Evolutionary conservation across 169 alveolate genomes (phyloP).

Genomic region (Plasmodium yoelii): DNA sequence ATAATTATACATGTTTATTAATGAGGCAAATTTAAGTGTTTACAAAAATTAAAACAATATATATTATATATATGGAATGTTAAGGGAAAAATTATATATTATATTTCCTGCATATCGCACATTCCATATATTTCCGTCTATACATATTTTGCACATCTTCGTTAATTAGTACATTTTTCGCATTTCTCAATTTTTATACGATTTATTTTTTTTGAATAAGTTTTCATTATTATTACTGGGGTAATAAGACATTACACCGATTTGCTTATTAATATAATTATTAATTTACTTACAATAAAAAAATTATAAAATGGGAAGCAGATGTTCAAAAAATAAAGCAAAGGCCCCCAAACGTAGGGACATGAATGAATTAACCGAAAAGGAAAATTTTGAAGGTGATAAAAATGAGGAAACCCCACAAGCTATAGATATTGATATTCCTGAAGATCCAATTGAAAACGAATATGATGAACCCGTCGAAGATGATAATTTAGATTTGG

Average conservation of each 20-base stretch:
- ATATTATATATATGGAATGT: slow-evolving; percentile 6
- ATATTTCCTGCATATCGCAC: neutral
- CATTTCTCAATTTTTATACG: neutral
- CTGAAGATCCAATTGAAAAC: slow-evolving; percentile 56
- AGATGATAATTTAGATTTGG: slow-evolving; percentile 74
- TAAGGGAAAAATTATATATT: neutral
- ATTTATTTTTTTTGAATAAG: slow-evolving; percentile 6
- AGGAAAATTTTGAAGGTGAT: slow-evolving; percentile 45
- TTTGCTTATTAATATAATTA: neutral
- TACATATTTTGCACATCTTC: neutral
- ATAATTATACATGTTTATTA: slow-evolving; percentile 25
- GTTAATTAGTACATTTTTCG: neutral
- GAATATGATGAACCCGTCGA: slow-evolving; percentile 43
- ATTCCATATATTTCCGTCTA: neutral
- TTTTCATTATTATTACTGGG: neutral
- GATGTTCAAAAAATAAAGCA: slow-evolving; percentile 79
- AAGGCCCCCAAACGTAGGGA: slow-evolving; percentile 83
- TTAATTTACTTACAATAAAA: slow-evolving; percentile 2
- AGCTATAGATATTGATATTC: slow-evolving; percentile 50
- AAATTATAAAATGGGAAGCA: slow-evolving; percentile 55
- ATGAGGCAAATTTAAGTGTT: slow-evolving; percentile 6
- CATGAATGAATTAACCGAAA: slow-evolving; percentile 78
- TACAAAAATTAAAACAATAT: slow-evolving; percentile 15
- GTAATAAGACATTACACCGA: neutral
- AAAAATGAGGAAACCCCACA: slow-evolving; percentile 6